phyloP scores from a whole-genome alignment of 495 filamentous ascomycete genomes.

The Neurospora sp. region DNA sequence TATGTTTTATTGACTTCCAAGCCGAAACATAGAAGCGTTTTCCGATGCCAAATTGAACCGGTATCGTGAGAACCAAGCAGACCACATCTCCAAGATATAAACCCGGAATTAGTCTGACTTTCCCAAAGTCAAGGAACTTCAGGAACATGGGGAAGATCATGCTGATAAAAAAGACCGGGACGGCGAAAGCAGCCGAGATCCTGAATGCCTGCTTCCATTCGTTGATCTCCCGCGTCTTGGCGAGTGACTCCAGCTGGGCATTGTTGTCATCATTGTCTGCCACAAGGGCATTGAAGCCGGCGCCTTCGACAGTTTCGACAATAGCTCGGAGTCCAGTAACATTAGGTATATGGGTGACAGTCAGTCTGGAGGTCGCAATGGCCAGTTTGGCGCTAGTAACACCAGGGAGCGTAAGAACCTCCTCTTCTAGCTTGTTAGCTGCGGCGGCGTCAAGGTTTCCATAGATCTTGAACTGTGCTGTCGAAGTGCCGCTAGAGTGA shows the following conservation, averaged over 20 bases:
- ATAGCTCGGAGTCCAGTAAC: slow-evolving; percentile 69
- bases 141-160: slow-evolving; percentile 83
- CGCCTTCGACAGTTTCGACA: slow-evolving; percentile 69
- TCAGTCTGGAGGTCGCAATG: slow-evolving; percentile 55
- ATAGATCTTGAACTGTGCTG: slow-evolving; percentile 70
- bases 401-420: slow-evolving; percentile 54
- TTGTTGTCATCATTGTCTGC: slow-evolving; percentile 92
- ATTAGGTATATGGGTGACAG: slow-evolving; percentile 58
- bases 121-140: slow-evolving; percentile 62
- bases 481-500: slow-evolving; percentile 38
- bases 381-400: slow-evolving; percentile 63
- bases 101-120: slow-evolving; percentile 54
- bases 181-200: slow-evolving; percentile 64
- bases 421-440: slow-evolving; percentile 61
- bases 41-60: slow-evolving; percentile 94
- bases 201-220: slow-evolving; percentile 80
- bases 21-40: slow-evolving; percentile 85
- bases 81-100: slow-evolving; percentile 80
- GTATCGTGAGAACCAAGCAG: slow-evolving; percentile 74
- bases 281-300: slow-evolving; percentile 78
- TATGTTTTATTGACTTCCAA: slow-evolving; percentile 82
- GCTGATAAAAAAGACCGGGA: slow-evolving; percentile 86
- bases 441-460: slow-evolving; percentile 61
- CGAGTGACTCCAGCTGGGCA: slow-evolving; percentile 87
- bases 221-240: slow-evolving; percentile 91